Base-by-base conservation (phyloP, 352 stramenopile species). In the Phytopythium delawarense region DNA sequence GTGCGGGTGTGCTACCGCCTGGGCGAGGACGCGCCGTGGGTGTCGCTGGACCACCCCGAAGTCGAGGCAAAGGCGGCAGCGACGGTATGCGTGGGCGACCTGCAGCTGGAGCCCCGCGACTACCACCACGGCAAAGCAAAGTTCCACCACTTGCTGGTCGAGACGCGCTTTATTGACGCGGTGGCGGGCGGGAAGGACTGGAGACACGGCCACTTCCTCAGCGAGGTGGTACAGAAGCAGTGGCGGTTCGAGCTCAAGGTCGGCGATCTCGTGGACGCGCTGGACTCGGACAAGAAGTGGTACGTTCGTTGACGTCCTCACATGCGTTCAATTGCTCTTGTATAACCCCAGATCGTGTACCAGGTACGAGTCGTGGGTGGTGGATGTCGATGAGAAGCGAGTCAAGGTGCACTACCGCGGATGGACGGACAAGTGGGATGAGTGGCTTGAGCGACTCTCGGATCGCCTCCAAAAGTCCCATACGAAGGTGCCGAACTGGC, bases 341-440 rank as follows among this genome's bases (percentile, higher is more conserved):
- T 55, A 0, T 55, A 39, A 39, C 28, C 16, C n/a, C 23, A 7
- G 28, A 8, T 32, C 13, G 18, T 56, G 2, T 52, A 25, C 11
- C n/a, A 76, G 68, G 71, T 89, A 89, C 42, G 86, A 95, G 46
- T 88, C 82, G 20, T 71, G 78, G 7, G 65, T 93, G 20, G 63
- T 92, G 3, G 74, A 69, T 1, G n/a, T 83, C 32, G 62, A 71
- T 2, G 45, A 69, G 1, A 69, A 32, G 7, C 67, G 85, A 4
- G 74, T 99, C 35, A 76, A 95, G 35, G 88, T 99, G 35, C 96
- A 99, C 69, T 99, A 98, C 69, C 97, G 98, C 59, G 96, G 96
- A 8, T 99, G 96, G 96, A 97, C 97, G 4, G 63, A 84, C 13
- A 93, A 97, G 62, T 99, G 97, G 97, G 96, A 99, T 72, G 96